phyloP scores from a whole-genome alignment of 2,329 filamentous ascomycete species.

The Aplosporella prunicola region DNA sequence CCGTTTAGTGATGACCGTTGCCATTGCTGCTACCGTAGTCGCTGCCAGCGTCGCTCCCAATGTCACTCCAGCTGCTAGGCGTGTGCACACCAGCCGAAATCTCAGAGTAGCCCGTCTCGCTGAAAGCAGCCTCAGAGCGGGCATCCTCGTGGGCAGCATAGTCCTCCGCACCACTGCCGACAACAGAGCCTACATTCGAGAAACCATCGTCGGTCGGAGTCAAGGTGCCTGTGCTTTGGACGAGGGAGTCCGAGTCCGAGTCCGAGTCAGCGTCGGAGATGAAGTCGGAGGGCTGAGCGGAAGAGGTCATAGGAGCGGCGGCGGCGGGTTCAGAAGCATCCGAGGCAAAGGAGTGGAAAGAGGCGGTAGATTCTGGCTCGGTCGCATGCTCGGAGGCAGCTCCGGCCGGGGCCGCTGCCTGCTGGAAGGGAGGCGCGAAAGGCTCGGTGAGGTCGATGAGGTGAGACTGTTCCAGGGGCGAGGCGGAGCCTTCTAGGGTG shows the following conservation, averaged over 20 bases:
- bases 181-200: constrained; percentile 17
- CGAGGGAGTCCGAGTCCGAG: constrained; percentile 19
- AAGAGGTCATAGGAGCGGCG: constrained; percentile 12
- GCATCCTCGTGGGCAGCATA: constrained; percentile 26
- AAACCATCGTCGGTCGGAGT: constrained; percentile 30
- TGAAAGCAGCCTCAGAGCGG: constrained; percentile 23
- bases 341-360: constrained; percentile 28
- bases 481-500: constrained; percentile 17
- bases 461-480: constrained; percentile 12
- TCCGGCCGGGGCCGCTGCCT: constrained; percentile 15
- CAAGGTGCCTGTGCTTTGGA: constrained; percentile 23
- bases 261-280: constrained; percentile 12
- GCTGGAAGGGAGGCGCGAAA: constrained; percentile 13
- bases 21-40: constrained; percentile 21
- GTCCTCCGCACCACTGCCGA: constrained; percentile 24
- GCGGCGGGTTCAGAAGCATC: constrained; percentile 13
- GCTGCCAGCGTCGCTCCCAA: constrained; percentile 31
- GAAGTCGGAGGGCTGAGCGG: constrained; percentile 9
- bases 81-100: constrained; percentile 26
- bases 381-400: not conserved
- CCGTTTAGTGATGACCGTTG: not conserved
- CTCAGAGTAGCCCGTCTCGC: constrained; percentile 25
- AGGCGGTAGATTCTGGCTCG: constrained; percentile 11
- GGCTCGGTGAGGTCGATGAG: constrained; percentile 25
- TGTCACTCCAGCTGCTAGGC: constrained; percentile 31